Percentiles rank a stretch among this genome's conserved stretches.
Conservation (phyloP, 192 early-diverging fungal genomes). For the Coemansia sp. region DNA sequence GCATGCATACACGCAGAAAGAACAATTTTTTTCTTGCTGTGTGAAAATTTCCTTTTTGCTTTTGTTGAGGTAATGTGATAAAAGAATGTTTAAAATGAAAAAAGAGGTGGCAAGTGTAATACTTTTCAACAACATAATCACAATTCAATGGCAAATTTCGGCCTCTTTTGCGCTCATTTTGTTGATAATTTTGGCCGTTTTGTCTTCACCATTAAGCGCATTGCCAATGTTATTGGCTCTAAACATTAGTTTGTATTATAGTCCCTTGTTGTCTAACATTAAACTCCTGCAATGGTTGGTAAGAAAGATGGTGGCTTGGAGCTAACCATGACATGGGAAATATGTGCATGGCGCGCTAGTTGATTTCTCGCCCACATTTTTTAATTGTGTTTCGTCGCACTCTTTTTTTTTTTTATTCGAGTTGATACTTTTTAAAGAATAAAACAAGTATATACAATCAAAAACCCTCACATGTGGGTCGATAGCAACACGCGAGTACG, state of each 20-base stretch:
- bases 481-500: background rate
- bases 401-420: background rate
- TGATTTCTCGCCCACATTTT: background rate
- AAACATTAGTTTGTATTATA: background rate
- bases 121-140: background rate
- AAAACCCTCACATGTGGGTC: background rate
- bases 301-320: background rate
- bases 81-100: slow-evolving; percentile 7
- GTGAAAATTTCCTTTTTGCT: slow-evolving; percentile 6
- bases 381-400: background rate
- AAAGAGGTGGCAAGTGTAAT: slow-evolving; percentile 1
- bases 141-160: background rate
- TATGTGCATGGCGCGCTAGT: background rate
- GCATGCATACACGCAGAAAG: slow-evolving; percentile 14
- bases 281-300: background rate
- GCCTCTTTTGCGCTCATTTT: background rate
- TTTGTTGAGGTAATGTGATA: background rate
- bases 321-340: background rate
- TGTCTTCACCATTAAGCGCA: background rate
- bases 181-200: background rate
- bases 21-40: slow-evolving; percentile 1
- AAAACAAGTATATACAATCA: background rate
- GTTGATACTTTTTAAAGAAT: background rate
- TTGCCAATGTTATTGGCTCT: background rate
- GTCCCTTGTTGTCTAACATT: background rate